Base-by-base conservation (phyloP, 495 filamentous ascomycete species). In the Aeminium ludgeri region DNA sequence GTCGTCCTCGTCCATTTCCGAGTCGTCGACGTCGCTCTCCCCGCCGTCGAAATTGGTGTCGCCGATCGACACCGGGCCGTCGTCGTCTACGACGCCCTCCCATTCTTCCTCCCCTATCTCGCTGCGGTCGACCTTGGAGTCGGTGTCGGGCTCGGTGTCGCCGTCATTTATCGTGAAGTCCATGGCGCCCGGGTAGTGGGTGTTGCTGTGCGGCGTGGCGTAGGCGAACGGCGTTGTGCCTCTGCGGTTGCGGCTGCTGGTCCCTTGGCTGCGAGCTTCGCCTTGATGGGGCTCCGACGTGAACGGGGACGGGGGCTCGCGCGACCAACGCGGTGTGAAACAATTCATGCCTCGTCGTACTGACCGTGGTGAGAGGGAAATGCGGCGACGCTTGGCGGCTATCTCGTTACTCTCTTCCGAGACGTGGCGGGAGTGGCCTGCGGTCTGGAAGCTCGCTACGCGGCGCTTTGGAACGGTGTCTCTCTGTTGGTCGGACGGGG, bases 151-250 rank as follows among this genome's bases (percentile, higher is more conserved):
- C 16, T 52, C 49, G 3, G 45, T 48, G 19, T 52, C 48, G 1
- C 48, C 48, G 36, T 51, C 49, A 10, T 30, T 40, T n/a, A 16
- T 15, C 11, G 19, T 15, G 20, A 44, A 47, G 11, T 45, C 45
- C 20, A 35, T 23, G 6, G 41, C 18, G 1, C n/a, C 30, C 12
- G 31, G 36, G 30, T 38, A 33, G 20, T 44, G 38, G 28, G 6
- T 51, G 29, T 47, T 44, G 28, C 69, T 73, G 42, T 68, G 54
- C 6, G 72, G 72, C 6, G 72, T 76, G 1, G 66, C 67, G 34
- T 60, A 70, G 34, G 62, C 65, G 37, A 58, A 59, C 2, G 66
- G 68, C 0, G 69, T 72, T 2, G 58, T 61, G 4, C 56, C 55
- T 8, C 23, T 8, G 19, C 66, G 55, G 30, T 53, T 51, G 10